Evolutionary conservation across 2,329 filamentous ascomycete species (phyloP).

Genomic region (Penicillium sp.): DNA sequence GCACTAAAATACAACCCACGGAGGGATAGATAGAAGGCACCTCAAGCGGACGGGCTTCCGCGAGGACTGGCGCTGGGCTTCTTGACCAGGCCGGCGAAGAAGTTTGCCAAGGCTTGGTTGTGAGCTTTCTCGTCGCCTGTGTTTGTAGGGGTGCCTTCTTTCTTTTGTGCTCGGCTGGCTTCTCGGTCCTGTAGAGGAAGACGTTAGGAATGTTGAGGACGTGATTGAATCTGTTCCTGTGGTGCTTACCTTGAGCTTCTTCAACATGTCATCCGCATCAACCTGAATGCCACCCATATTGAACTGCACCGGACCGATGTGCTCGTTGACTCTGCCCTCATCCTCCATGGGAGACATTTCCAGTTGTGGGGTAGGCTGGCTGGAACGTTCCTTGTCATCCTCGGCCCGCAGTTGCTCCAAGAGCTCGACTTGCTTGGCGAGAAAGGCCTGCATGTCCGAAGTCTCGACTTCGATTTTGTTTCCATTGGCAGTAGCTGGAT

Average conservation of each 20-base stretch:
- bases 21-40: not conserved
- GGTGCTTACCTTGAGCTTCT: conserved; percentile 71
- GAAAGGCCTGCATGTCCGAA: conserved; percentile 76
- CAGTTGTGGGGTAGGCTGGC: conserved; percentile 36
- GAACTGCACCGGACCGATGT: conserved; percentile 93
- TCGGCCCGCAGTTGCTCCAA: conserved; percentile 67
- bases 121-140: conserved; percentile 54
- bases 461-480: conserved; percentile 61
- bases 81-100: conserved; percentile 62
- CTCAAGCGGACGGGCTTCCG: conserved; percentile 38
- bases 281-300: conserved; percentile 98
- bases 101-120: conserved; percentile 61
- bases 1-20: conserved; percentile 29
- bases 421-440: conserved; percentile 71
- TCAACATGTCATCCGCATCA: conserved; percentile 90
- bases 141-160: conserved; percentile 31
- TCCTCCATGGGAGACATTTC: conserved; percentile 42
- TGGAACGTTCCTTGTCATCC: conserved; percentile 50
- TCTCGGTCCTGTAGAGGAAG: conserved; percentile 42
- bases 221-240: not conserved
- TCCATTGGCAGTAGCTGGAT: conserved; percentile 48
- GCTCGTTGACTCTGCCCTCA: conserved; percentile 62
- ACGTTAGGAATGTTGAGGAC: conserved; percentile 12
- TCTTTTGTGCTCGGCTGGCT: conserved; percentile 41
- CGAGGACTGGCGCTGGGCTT: conserved; percentile 45